These are phyloP conservation scores for Begonia masoniana DNA, from an alignment of 306 rosid genomes.

Conservation along the genomic window DNA sequence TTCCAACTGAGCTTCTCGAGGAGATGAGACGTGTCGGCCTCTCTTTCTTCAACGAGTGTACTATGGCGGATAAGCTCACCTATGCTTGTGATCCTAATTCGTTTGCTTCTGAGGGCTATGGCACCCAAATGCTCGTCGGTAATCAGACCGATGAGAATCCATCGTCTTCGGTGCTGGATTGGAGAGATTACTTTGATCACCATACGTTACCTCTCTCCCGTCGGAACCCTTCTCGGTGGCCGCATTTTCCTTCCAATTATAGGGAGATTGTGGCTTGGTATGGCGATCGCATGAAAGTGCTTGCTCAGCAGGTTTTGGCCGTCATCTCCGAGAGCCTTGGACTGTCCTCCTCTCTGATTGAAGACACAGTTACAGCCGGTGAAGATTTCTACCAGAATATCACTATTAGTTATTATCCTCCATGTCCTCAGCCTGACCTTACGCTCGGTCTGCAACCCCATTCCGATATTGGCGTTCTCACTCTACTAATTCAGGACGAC, in stretches of 20 bases:
- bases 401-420: slow-evolving; percentile 81
- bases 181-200: slow-evolving; percentile 95
- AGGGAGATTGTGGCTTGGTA: slow-evolving; percentile 31
- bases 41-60: slow-evolving; percentile 44
- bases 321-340: slow-evolving; percentile 64
- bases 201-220: slow-evolving; percentile 78
- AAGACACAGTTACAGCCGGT: slow-evolving; percentile 30
- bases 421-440: slow-evolving; percentile 78
- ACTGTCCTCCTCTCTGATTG: slow-evolving; percentile 39
- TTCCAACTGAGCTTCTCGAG: slow-evolving; percentile 31
- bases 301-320: slow-evolving; percentile 51
- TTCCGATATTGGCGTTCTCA: slow-evolving; percentile 73
- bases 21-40: slow-evolving; percentile 32
- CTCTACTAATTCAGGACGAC: slow-evolving; percentile 72
- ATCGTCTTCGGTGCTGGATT: slow-evolving; percentile 32
- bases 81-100: slow-evolving; percentile 41
- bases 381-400: slow-evolving; percentile 72
- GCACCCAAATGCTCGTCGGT: slow-evolving; percentile 57
- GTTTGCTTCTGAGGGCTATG: slow-evolving; percentile 78
- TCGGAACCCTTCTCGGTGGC: slow-evolving; percentile 65
- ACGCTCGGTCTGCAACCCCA: slow-evolving; percentile 84
- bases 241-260: slow-evolving; percentile 41
- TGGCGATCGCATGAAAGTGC: slow-evolving; percentile 35
- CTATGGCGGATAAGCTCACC: slow-evolving; percentile 45
- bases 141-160: slow-evolving; percentile 11